These are phyloP conservation scores for Alnus glutinosa DNA, from an alignment of 306 rosid genomes.

Conservation along the genomic window DNA sequence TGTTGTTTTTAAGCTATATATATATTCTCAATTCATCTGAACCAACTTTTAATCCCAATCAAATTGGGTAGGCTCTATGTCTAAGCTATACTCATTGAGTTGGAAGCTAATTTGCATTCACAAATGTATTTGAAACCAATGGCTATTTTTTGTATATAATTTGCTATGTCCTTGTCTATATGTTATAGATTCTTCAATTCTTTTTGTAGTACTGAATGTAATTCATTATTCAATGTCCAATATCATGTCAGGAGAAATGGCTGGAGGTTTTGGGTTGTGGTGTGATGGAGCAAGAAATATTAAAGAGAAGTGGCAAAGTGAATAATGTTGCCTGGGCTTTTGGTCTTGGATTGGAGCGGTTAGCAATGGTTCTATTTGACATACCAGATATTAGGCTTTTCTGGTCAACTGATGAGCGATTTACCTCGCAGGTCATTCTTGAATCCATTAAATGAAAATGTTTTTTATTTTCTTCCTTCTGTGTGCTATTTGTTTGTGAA, in stretches of 20 bases:
- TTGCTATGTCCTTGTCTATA: background rate
- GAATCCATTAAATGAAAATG: constrained; percentile 23
- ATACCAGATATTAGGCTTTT: constrained; percentile 96
- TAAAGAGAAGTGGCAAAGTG: constrained; percentile 69
- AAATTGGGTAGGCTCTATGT: background rate
- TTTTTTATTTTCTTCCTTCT: constrained; percentile 16
- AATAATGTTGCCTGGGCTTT: constrained; percentile 97
- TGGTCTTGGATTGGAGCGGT: constrained; percentile 93
- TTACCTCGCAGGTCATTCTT: constrained; percentile 85
- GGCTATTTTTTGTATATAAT: background rate
- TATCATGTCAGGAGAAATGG: constrained; percentile 73
- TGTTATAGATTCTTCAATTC: background rate
- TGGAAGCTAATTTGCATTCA: background rate
- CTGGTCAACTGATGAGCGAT: constrained; percentile 91
- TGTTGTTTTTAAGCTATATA: too few species aligned
- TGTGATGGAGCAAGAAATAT: constrained; percentile 94
- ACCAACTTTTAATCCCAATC: background rate
- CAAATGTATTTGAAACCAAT: background rate
- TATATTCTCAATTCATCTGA: too few species aligned
- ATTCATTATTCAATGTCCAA: background rate
- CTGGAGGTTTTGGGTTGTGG: constrained; percentile 97
- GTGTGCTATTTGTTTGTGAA: constrained; percentile 19
- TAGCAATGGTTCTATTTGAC: constrained; percentile 98
- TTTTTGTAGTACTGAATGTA: background rate
- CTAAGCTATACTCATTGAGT: background rate